Percentiles rank a stretch among this genome's conserved stretches.
Conservation (phyloP, 352 stramenopile genomes). For the Phytopythium cucurbitacearum region DNA sequence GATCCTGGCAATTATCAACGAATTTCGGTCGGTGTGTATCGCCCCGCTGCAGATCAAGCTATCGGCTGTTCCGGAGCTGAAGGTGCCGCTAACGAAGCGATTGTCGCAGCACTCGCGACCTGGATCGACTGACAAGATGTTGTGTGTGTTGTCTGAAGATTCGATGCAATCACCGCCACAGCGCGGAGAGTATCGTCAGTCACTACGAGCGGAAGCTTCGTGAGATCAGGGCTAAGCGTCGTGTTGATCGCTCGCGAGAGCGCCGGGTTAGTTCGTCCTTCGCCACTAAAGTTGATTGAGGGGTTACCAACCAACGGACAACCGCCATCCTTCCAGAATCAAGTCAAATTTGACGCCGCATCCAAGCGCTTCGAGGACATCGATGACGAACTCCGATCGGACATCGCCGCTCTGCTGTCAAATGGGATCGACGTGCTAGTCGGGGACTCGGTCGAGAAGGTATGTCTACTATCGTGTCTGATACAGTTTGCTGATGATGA, state of each 20-base stretch:
- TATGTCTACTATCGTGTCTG: constrained; percentile 4
- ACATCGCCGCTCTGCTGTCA: constrained; percentile 35
- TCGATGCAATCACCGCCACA: constrained; percentile 63
- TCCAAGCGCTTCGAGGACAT: constrained; percentile 57
- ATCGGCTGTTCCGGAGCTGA: constrained; percentile 47
- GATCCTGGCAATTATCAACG: constrained; percentile 28
- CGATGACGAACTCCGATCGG: constrained; percentile 39
- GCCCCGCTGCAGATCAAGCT: constrained; percentile 56
- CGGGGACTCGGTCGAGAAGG: constrained; percentile 33
- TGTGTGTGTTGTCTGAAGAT: constrained; percentile 21
- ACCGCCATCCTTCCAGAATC: constrained; percentile 38
- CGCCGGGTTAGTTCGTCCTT: constrained; percentile 37
- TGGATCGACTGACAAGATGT: constrained; percentile 1
- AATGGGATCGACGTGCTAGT: constrained; percentile 33
- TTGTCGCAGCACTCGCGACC: neutral
- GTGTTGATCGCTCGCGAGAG: constrained; percentile 40
- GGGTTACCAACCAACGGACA: neutral
- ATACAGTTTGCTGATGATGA: neutral
- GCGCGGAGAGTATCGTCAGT: constrained; percentile 42
- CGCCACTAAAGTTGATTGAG: neutral
- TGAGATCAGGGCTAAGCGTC: constrained; percentile 38
- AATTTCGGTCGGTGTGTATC: constrained; percentile 53
- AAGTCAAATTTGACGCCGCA: constrained; percentile 51
- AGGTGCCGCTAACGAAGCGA: constrained; percentile 14
- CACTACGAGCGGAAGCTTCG: constrained; percentile 61